Conservation (phyloP, 495 filamentous ascomycete genomes). For the Immersiella caudata region DNA sequence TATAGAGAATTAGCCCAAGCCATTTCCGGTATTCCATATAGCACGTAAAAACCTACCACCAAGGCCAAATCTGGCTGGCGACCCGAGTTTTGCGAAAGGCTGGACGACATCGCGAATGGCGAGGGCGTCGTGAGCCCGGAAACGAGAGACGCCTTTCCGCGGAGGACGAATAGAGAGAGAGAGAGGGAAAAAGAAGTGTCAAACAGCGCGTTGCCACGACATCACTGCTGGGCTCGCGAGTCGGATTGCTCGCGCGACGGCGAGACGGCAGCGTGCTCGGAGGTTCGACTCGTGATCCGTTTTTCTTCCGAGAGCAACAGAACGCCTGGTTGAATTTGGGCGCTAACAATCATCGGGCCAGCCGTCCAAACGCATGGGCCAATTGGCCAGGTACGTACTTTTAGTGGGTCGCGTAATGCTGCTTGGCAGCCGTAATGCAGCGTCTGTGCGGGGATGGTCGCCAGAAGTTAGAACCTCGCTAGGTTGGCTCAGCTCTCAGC, state of each 20-base stretch:
- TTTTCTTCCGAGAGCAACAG: conserved; percentile 24
- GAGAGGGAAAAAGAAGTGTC: conserved; percentile 3
- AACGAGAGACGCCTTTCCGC: conserved; percentile 21
- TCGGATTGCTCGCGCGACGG: conserved; percentile 30
- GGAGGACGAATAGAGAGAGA: conserved; percentile 9
- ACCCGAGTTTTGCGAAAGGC: conserved; percentile 33
- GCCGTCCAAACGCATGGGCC: conserved; percentile 4
- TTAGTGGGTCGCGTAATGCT: conserved; percentile 4
- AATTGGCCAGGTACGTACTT: conserved; percentile 10
- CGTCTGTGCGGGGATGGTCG: conserved; percentile 18
- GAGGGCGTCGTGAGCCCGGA: conserved; percentile 1
- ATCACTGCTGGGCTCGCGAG: conserved; percentile 35
- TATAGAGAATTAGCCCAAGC: conserved; percentile 33
- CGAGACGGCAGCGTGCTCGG: conserved; percentile 24
- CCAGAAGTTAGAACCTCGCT: not conserved
- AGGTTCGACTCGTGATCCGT: conserved; percentile 27
- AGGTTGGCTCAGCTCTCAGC: not conserved
- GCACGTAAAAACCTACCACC: conserved; percentile 62
- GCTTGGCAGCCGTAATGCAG: conserved; percentile 12
- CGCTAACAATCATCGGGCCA: conserved; percentile 17
- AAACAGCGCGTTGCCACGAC: conserved; percentile 34
- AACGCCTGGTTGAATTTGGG: conserved; percentile 28
- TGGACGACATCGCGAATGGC: conserved; percentile 35
- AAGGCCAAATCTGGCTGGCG: conserved; percentile 68
- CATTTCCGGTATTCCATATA: conserved; percentile 15